Percentiles rank a stretch among this genome's conserved stretches.
Conservation (phyloP, 768 basidiomycete genomes). For the Amylocystis lapponica region DNA sequence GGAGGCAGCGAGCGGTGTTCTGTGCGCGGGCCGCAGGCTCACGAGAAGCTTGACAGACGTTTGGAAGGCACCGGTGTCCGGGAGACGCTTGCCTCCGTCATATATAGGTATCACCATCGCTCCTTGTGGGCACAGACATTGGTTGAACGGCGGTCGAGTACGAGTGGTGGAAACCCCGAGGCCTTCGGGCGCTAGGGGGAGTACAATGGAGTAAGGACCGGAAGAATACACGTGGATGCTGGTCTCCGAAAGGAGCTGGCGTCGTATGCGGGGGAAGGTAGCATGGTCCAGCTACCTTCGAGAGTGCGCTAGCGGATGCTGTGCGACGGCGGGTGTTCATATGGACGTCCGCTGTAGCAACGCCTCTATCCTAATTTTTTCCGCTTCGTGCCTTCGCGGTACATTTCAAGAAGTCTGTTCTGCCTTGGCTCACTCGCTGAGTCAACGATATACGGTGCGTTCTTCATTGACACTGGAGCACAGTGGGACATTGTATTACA, state of each 20-base stretch:
- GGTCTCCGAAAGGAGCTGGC: slow-evolving; percentile 3
- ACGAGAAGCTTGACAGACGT: slow-evolving; percentile 7
- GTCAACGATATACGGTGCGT: no score
- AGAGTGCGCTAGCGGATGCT: slow-evolving; percentile 1
- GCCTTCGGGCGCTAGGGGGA: slow-evolving; percentile 10
- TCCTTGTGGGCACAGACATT: background rate
- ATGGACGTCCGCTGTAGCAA: background rate
- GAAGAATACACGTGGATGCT: background rate
- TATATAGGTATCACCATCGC: slow-evolving; percentile 2
- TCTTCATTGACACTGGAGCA: no score
- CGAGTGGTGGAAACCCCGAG: slow-evolving; percentile 11
- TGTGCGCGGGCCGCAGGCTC: slow-evolving; percentile 10
- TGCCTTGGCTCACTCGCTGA: no score
- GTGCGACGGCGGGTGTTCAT: slow-evolving; percentile 1
- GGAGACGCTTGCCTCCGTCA: slow-evolving; percentile 15
- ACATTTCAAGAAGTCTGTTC: no score
- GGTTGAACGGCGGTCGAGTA: background rate
- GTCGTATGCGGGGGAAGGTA: slow-evolving; percentile 5
- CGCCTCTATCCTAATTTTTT: slow-evolving; percentile 3
- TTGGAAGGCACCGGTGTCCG: background rate
- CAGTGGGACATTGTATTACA: no score
- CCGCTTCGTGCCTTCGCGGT: slow-evolving; percentile 2
- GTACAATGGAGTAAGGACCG: slow-evolving; percentile 4
- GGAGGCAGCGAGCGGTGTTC: slow-evolving; percentile 13
- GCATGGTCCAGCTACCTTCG: slow-evolving; percentile 3